These are phyloP conservation scores for Gossypium turneri DNA, from an alignment of 345 rosid genomes.

Conservation along the genomic window DNA sequence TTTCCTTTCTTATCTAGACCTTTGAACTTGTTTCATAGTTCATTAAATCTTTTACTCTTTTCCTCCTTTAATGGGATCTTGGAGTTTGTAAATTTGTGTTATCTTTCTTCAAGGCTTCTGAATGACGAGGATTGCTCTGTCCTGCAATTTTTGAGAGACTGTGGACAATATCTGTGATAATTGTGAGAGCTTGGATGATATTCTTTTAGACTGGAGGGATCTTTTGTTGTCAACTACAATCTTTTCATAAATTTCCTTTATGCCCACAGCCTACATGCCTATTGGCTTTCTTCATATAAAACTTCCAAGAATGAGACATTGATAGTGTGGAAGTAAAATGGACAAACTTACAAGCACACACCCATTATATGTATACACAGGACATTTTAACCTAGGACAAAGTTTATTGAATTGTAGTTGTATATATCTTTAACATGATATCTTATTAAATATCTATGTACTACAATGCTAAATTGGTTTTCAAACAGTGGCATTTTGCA, in stretches of 20 bases:
- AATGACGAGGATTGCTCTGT: background rate
- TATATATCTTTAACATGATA: background rate
- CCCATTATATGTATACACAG: no score
- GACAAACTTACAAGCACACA: background rate
- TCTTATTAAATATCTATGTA: background rate
- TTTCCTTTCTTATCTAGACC: background rate
- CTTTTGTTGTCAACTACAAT: no score
- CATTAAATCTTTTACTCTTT: background rate
- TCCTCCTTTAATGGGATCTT: background rate
- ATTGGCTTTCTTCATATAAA: background rate
- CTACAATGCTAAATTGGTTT: background rate
- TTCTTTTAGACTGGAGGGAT: no score
- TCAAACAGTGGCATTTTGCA: background rate
- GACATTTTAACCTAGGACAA: background rate
- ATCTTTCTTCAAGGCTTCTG: slow-evolving; percentile 1
- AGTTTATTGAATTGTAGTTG: background rate
- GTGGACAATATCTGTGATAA: background rate
- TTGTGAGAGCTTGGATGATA: no score
- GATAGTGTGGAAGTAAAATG: background rate
- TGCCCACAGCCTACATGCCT: background rate
- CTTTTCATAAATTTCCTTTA: background rate
- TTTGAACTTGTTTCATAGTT: background rate
- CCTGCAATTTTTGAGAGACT: background rate
- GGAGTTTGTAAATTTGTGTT: background rate
- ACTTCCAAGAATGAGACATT: background rate